These are phyloP conservation scores for Monosporascus sp. DNA, from an alignment of 2,329 filamentous ascomycete species.

Conservation along the genomic window DNA sequence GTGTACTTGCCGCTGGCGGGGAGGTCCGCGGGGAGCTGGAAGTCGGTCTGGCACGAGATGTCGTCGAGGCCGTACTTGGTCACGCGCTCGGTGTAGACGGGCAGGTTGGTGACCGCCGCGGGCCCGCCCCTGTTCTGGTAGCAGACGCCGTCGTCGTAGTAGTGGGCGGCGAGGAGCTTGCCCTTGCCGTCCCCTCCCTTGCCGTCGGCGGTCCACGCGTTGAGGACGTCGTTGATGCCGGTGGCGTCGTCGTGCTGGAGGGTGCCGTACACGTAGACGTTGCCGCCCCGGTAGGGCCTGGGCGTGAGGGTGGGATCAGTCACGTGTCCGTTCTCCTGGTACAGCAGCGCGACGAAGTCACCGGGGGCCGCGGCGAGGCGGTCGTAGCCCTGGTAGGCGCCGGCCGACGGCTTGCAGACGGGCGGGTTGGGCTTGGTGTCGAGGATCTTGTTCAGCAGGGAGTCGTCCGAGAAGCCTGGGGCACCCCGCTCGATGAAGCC, in stretches of 20 bases:
- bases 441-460: conserved; percentile 54
- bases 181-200: conserved; percentile 77
- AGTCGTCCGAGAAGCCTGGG: conserved; percentile 49
- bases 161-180: conserved; percentile 66
- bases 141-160: conserved; percentile 88
- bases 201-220: conserved; percentile 72
- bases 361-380: conserved; percentile 53
- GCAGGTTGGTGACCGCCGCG: conserved; percentile 5
- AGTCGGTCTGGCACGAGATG: conserved; percentile 75
- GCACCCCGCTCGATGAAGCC: conserved; percentile 56
- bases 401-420: conserved; percentile 60
- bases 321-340: conserved; percentile 74
- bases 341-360: conserved; percentile 60
- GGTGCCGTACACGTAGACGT: conserved; percentile 72
- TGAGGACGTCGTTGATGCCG: conserved; percentile 50
- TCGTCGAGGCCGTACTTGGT: conserved; percentile 50
- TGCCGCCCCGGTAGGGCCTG: conserved; percentile 54
- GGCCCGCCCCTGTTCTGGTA: conserved; percentile 64
- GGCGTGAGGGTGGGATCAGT: conserved; percentile 56
- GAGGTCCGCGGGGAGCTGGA: conserved; percentile 65
- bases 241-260: conserved; percentile 42
- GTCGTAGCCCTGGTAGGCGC: conserved; percentile 50
- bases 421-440: conserved; percentile 39
- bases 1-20: conserved; percentile 64
- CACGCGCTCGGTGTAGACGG: conserved; percentile 56